Evolutionary conservation across 2,329 filamentous ascomycete genomes (phyloP).

Genomic region (Penicillium brasilianum): DNA sequence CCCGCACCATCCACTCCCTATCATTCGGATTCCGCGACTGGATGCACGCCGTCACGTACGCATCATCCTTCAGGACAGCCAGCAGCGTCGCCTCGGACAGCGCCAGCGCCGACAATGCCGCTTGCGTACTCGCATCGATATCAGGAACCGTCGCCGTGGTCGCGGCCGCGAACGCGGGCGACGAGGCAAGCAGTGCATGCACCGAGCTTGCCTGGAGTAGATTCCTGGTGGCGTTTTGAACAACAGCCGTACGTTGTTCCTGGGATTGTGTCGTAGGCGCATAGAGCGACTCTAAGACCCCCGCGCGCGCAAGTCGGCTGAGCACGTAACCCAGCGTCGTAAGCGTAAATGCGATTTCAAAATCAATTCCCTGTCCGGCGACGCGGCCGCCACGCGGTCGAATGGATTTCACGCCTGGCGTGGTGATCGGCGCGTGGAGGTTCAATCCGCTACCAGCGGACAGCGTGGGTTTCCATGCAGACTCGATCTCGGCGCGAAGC

Average conservation of each 20-base stretch:
- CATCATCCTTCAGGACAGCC: constrained; percentile 91
- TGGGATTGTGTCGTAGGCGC: constrained; percentile 65
- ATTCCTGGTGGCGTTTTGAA: constrained; percentile 75
- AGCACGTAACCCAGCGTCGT: constrained; percentile 77
- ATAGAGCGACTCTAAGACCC: constrained; percentile 73
- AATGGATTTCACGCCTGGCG: constrained; percentile 12
- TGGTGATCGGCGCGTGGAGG: not conserved
- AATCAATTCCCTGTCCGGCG: constrained; percentile 74
- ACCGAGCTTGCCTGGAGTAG: constrained; percentile 79
- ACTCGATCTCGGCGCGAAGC: constrained; percentile 69
- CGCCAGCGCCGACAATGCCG: constrained; percentile 61
- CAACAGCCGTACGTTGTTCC: constrained; percentile 71
- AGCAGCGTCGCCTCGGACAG: constrained; percentile 88
- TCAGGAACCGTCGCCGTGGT: constrained; percentile 46
- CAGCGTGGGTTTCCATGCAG: constrained; percentile 82
- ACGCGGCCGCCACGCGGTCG: constrained; percentile 67
- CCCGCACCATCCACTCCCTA: constrained; percentile 95
- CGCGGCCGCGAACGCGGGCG: constrained; percentile 51
- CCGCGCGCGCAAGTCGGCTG: constrained; percentile 71
- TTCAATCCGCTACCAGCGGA: constrained; percentile 54
- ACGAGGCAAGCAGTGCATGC: constrained; percentile 71
- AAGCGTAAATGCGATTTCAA: constrained; percentile 80
- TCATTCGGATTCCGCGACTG: constrained; percentile 82
- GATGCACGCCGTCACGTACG: constrained; percentile 81
- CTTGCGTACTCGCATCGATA: constrained; percentile 51